A percentile compares a stretch with the other conserved stretches of the same genome.
Conservation (phyloP, 805 yeast genomes). For the Pichia cabralensis region DNA sequence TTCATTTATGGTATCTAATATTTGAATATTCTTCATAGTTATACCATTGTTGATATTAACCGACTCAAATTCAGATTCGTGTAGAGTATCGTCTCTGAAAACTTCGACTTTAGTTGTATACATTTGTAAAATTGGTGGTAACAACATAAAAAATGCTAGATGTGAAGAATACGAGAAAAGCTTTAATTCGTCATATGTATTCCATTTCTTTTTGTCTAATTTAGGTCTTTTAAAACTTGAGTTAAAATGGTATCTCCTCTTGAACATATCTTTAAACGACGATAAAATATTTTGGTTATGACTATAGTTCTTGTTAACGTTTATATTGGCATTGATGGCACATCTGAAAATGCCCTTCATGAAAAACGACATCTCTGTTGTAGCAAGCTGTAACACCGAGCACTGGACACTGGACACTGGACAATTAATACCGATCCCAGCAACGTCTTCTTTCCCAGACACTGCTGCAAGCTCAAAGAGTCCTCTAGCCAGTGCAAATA, state of each 20-base stretch:
- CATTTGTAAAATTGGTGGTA: constrained; percentile 21
- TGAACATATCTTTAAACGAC: neutral
- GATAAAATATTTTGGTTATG: neutral
- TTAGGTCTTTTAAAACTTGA: constrained; percentile 10
- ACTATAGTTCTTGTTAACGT: too few relatives aligned
- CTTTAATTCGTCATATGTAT: constrained; percentile 21
- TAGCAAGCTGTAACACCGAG: too few relatives aligned
- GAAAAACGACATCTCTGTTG: too few relatives aligned
- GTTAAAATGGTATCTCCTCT: constrained; percentile 3
- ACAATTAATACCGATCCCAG: too few relatives aligned
- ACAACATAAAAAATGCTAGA: constrained; percentile 21
- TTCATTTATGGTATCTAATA: constrained; percentile 2
- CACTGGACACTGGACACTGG: too few relatives aligned
- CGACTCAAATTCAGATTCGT: constrained; percentile 10
- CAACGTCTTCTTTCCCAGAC: too few relatives aligned
- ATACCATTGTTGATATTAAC: neutral
- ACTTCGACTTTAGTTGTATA: constrained; percentile 22
- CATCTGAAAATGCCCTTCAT: too few relatives aligned
- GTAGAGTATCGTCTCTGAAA: constrained; percentile 19
- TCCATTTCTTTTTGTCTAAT: constrained; percentile 16
- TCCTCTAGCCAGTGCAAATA: too few relatives aligned
- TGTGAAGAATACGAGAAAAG: constrained; percentile 24
- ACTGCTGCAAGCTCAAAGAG: too few relatives aligned
- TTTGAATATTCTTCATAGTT: neutral
- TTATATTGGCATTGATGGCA: too few relatives aligned